Conservation (phyloP, 225 moss, liverwort and hornwort genomes). For the Ulota crispa region DNA sequence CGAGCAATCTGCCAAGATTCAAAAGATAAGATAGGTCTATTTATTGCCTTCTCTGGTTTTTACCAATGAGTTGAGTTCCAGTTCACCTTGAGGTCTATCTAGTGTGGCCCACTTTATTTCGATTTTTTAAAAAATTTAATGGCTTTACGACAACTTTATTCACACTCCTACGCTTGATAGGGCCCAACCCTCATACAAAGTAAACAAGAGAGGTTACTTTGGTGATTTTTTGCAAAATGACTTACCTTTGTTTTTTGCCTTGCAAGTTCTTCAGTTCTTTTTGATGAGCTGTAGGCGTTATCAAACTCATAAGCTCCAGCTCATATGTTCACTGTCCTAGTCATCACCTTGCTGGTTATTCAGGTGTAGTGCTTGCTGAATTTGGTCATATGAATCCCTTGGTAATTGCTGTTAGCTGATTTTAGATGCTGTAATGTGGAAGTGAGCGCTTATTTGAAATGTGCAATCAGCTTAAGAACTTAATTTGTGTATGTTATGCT, state of each 20-base stretch:
- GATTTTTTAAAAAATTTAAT: background rate
- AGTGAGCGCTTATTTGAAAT: background rate
- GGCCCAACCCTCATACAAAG: background rate
- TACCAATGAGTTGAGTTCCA: background rate
- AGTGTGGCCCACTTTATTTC: background rate
- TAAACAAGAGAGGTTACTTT: background rate
- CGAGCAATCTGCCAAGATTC: constrained; percentile 55
- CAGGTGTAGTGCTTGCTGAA: background rate
- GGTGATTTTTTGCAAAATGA: background rate
- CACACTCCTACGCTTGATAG: background rate
- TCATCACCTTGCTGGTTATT: background rate
- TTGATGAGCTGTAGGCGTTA: constrained; percentile 5
- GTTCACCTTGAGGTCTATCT: background rate
- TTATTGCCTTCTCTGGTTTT: background rate
- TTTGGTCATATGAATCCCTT: background rate
- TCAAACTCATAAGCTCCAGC: background rate
- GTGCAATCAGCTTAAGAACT: background rate
- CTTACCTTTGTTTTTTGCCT: constrained; percentile 18
- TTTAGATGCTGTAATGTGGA: background rate
- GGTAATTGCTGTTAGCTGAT: background rate
- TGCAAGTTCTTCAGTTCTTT: constrained; percentile 15
- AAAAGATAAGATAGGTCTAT: constrained; percentile 46
- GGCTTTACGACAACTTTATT: background rate
- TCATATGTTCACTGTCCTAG: background rate
- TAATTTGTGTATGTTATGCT: background rate